phyloP scores from a whole-genome alignment of 257 asterid species.

The Oldenlandia corymbosa region DNA sequence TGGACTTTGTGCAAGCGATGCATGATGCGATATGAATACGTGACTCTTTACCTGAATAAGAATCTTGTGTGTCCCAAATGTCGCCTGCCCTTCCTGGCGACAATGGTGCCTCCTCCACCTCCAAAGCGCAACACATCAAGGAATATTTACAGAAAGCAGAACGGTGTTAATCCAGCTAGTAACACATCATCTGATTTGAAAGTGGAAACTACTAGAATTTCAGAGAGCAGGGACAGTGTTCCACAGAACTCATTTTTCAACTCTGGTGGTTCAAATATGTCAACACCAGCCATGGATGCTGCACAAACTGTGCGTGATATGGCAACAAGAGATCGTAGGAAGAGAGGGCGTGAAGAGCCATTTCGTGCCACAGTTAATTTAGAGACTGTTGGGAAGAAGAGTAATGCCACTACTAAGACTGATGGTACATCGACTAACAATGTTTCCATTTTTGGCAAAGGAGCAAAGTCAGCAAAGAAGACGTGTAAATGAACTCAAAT shows the following conservation, averaged over 20 bases:
- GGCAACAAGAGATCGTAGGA: constrained; percentile 16
- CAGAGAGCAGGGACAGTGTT: constrained; percentile 4
- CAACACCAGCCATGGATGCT: constrained; percentile 13
- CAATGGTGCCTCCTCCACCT: constrained; percentile 31
- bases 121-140: neutral
- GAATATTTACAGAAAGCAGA: constrained; percentile 7
- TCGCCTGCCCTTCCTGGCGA: constrained; percentile 41
- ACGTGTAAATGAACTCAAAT: constrained; percentile 21
- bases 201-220: constrained; percentile 5
- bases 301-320: constrained; percentile 18
- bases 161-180: constrained; percentile 6
- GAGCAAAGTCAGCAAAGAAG: constrained; percentile 34
- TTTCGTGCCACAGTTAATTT: constrained; percentile 7
- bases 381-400: constrained; percentile 1
- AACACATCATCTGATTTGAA: constrained; percentile 16
- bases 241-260: constrained; percentile 9
- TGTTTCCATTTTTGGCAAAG: constrained; percentile 17
- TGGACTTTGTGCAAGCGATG: constrained; percentile 61
- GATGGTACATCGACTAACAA: constrained; percentile 10
- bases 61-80: constrained; percentile 45
- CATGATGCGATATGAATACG: constrained; percentile 29
- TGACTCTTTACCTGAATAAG: constrained; percentile 28
- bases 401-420: neutral
- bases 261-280: constrained; percentile 16
- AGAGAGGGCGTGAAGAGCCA: constrained; percentile 25